Base-by-base conservation (phyloP, 2,329 filamentous ascomycete species). In the Scolecobasidium constrictum region DNA sequence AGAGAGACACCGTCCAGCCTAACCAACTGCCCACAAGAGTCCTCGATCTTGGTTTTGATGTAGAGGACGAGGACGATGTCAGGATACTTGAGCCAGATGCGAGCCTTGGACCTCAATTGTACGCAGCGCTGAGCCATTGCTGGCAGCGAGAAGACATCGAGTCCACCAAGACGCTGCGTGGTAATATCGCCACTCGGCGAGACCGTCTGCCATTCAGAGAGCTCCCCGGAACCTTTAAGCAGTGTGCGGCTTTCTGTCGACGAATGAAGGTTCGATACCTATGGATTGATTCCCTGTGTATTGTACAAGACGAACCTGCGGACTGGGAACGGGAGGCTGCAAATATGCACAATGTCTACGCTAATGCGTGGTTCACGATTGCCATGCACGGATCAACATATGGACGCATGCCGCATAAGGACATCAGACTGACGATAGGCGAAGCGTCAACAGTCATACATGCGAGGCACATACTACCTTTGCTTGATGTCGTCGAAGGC, bases 251-350 rank as follows among this genome's bases (percentile, higher is more conserved):
- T n/a, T n/a, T n/a, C n/a, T n/a, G n/a, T 5, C 35, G 42, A 18
- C 22, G 20, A 16, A 19, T 44, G 20, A 23, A 23, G 4, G 9
- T 40, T 2, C 11, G 26, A 23, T 49, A 50, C 39, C 11, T 49
- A 3, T 50, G 48, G 48, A 47, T 49, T 12, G 48, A 50, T 38
- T 22, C 45, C 18, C 36, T 50, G 13, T 50, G 48, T 38, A 50
- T 50, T 35, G 23, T 49, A 19, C 48, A 50, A 49, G 48, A 49
- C 31, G 22, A 15, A 5, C 37, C 35, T 3, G 11, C 34, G 7
- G 48, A 50, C 19, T 47, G 48, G 48, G 20, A 37, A 16, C 16
- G 9, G n/a, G 45, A 50, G 35, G 35, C 36, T 21, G 22, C 28
- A 15, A 47, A 34, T n/a, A 50, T 50, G 48, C 39, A 26, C n/a